Conservation (phyloP, 2,329 filamentous ascomycete genomes). For the Talaromyces albobiverticillius region DNA sequence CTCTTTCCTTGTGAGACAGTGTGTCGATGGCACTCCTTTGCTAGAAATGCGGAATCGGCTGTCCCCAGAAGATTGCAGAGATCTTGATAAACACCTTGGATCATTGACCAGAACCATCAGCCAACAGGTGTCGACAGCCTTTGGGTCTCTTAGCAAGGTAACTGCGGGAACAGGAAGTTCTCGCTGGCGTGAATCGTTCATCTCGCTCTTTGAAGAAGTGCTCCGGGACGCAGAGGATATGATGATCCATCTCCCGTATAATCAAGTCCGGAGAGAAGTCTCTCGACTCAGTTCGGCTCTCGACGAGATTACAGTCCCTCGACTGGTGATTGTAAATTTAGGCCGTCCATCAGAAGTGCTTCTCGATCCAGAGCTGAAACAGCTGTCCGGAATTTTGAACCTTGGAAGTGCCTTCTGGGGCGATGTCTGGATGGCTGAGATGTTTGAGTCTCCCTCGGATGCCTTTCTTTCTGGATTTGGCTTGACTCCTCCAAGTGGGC, state of each 20-base stretch:
- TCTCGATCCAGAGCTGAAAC: conserved; percentile 47
- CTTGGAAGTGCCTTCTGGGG: conserved; percentile 57
- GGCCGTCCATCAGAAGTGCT: conserved; percentile 51
- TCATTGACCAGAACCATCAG: conserved; percentile 41
- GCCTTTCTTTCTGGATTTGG: conserved; percentile 37
- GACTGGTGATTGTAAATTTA: conserved; percentile 51
- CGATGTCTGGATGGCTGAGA: conserved; percentile 53
- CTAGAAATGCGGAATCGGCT: conserved; percentile 29
- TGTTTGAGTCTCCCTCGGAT: conserved; percentile 40
- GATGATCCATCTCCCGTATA: conserved; percentile 56
- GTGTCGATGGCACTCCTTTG: conserved; percentile 32
- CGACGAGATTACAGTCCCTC: conserved; percentile 50
- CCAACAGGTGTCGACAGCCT: conserved; percentile 46
- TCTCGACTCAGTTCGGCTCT: conserved; percentile 43
- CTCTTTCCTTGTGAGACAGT: conserved; percentile 37
- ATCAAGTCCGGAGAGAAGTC: conserved; percentile 52
- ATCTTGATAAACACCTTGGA: conserved; percentile 36
- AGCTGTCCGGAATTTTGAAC: conserved; percentile 51
- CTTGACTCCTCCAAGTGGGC: conserved; percentile 20
- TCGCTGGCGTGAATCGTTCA: conserved; percentile 56
- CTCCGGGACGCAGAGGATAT: conserved; percentile 59
- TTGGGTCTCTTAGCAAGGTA: conserved; percentile 51
- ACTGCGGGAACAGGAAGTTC: conserved; percentile 42
- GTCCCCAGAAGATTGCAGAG: conserved; percentile 26
- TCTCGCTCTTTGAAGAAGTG: conserved; percentile 50